phyloP scores from a whole-genome alignment of 2,329 filamentous ascomycete species.

The Microsporum audouinii region DNA sequence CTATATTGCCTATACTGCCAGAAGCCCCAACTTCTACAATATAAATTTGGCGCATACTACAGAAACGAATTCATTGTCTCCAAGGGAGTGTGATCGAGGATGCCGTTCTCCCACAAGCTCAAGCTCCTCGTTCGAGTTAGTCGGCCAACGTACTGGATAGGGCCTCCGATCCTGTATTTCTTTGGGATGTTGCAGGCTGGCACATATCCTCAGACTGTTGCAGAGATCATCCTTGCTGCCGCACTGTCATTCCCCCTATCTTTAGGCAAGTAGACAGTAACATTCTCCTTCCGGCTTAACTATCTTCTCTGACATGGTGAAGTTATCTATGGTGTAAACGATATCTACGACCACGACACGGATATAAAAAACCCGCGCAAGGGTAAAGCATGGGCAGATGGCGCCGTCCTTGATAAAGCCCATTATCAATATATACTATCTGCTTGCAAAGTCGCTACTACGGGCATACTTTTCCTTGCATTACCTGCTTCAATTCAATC shows the following conservation, averaged over 20 bases:
- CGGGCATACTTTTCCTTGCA: not conserved
- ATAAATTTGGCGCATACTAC: not conserved
- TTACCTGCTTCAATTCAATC: not conserved
- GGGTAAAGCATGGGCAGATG: not conserved
- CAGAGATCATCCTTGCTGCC: not conserved
- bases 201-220: not conserved
- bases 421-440: not conserved
- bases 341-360: not conserved
- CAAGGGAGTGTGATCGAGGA: not conserved
- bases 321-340: not conserved
- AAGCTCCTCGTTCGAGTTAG: not conserved
- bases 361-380: not conserved
- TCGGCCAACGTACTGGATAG: not conserved
- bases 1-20: too few species aligned
- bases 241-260: not conserved
- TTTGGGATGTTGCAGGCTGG: not conserved
- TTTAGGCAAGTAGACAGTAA: not conserved
- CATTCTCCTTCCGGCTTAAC: not conserved
- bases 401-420: not conserved
- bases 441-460: not conserved
- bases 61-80: not conserved
- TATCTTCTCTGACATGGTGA: not conserved
- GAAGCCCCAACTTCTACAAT: too few species aligned
- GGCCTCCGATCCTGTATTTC: not conserved
- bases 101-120: not conserved